Base-by-base conservation (phyloP, 306 rosid species). In the Pachyrhizus erosus region DNA sequence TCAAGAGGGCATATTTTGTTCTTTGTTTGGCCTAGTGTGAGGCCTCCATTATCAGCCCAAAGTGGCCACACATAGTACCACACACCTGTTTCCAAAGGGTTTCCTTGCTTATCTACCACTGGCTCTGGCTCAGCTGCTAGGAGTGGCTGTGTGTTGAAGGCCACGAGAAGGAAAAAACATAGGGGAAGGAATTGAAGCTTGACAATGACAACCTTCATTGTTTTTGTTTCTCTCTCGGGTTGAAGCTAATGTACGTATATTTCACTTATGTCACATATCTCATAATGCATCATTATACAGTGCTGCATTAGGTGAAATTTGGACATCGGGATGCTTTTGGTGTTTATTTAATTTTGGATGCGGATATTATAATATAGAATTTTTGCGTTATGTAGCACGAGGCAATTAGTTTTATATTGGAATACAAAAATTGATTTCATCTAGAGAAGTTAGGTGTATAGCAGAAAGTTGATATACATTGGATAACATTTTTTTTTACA, bases 21-120 rank as follows among this genome's bases (percentile, higher is more conserved):
- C 48, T 83, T 84, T 51, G 87, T 78, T 6, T 15, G 37, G 9
- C 76, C 75, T 2, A 84, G 14, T 64, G 87, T 5, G 0, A 84
- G 15, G 23, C 84, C 87, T 6, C 87, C 87, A 2, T 78, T 12
- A 57, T 84, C 83, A 0, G 64, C 80, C 87, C 87, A 84, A 0
- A 84, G 84, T 21, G 87, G 87, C 52, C 74, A 84, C 2, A 78
- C 84, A 1, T 84, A 84, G 77, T 84, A 84, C 0, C 87, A 80
- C 5, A 40, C 84, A 1, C 80, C 76, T 40, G 51, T 64, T 21
- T 11, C 0, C 2, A 84, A 43, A 9, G 80, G 76, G 1, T 84
- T 24, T 0, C 71, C 76, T 54, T 84, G 84, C 33, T 84, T 84
- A 9, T 84, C 87, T 0, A 84, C 87, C 18, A 84, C 84, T 65